Conservation (phyloP, 2,329 filamentous ascomycete genomes). For the Fusarium luffae region DNA sequence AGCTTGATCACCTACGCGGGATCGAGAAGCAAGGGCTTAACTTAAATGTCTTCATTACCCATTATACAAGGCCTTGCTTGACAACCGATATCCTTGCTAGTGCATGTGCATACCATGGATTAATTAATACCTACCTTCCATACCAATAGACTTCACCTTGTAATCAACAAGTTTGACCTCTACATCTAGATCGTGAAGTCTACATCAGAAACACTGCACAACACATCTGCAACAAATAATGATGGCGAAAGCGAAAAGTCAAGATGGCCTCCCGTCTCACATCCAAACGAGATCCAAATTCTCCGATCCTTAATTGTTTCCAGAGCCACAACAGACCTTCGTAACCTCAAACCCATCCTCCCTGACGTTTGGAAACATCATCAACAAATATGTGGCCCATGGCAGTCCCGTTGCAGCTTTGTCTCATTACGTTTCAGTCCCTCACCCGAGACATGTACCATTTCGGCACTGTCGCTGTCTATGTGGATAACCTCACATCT, state of each 20-base stretch:
- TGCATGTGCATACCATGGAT: neutral
- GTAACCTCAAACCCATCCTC: neutral
- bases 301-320: neutral
- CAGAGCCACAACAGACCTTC: neutral
- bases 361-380: slow-evolving; percentile 9
- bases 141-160: neutral
- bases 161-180: neutral
- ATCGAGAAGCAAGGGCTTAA: slow-evolving; percentile 1
- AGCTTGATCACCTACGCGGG: neutral
- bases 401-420: slow-evolving; percentile 23
- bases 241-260: neutral
- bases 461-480: slow-evolving; percentile 10
- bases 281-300: slow-evolving; percentile 1
- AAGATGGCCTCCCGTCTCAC: neutral
- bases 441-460: slow-evolving; percentile 30
- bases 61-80: neutral
- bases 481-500: neutral
- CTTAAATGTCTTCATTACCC: neutral
- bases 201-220: neutral
- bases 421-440: slow-evolving; percentile 31
- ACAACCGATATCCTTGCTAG: neutral
- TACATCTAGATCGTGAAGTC: too few species aligned
- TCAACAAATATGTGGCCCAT: neutral
- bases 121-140: too few species aligned
- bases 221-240: neutral